Percentiles rank a stretch among this genome's conserved stretches.
These are phyloP conservation scores for Komagataella pseudopastoris DNA, from an alignment of 805 yeast species.

Conservation along the genomic window DNA sequence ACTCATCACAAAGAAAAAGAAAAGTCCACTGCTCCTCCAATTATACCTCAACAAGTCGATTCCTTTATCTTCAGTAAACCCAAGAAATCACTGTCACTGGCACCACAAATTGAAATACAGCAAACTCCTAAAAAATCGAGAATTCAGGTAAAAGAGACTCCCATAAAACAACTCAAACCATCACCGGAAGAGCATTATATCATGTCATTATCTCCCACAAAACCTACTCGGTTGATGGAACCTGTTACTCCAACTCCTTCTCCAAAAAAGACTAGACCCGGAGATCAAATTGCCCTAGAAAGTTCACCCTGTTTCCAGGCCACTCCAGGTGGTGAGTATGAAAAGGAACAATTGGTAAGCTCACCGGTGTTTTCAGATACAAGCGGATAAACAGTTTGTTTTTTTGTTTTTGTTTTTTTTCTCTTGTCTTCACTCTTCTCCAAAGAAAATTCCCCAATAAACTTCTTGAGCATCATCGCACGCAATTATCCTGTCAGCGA, in stretches of 20 bases:
- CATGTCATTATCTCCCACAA: neutral
- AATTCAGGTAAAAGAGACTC: neutral
- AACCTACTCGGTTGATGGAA: neutral
- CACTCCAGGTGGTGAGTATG: neutral
- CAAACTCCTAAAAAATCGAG: neutral
- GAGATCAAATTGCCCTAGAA: neutral
- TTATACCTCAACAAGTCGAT: neutral
- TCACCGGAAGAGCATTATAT: neutral
- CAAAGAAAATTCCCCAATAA: constrained; percentile 59
- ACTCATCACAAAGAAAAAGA: constrained; percentile 2
- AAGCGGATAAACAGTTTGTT: neutral
- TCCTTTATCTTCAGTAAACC: neutral
- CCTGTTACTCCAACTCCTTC: neutral
- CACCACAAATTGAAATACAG: neutral
- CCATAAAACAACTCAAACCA: neutral
- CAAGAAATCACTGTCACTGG: neutral
- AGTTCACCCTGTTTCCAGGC: neutral
- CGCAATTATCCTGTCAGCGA: constrained; percentile 35
- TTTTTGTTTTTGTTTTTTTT: constrained; percentile 1
- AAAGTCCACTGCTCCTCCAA: neutral
- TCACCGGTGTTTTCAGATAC: neutral
- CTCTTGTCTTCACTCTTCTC: constrained; percentile 33
- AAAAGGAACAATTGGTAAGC: neutral
- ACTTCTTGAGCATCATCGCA: constrained; percentile 36
- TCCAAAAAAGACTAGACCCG: neutral